A percentile compares a stretch with the other conserved stretches of the same genome.
phyloP scores from a whole-genome alignment of 306 rosid species.

The Comarum palustre region DNA sequence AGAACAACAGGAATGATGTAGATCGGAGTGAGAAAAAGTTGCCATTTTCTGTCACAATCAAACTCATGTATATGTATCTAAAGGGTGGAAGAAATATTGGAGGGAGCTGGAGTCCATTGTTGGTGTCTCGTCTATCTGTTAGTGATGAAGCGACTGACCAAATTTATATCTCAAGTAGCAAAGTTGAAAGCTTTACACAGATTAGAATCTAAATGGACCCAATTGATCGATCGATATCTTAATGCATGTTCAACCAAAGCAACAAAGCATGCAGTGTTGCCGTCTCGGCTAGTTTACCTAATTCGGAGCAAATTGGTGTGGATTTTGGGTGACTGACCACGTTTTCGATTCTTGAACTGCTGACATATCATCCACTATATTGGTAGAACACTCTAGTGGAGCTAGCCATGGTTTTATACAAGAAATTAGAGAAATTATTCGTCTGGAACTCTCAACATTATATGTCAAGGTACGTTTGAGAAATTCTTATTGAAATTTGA shows the following conservation, averaged over 20 bases:
- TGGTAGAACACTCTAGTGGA: not conserved
- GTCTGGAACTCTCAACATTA: no score
- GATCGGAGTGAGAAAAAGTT: not conserved
- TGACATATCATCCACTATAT: not conserved
- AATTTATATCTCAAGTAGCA: not conserved
- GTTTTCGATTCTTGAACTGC: conserved; percentile 1
- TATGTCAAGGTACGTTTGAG: no score
- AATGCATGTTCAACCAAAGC: not conserved
- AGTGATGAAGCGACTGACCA: not conserved
- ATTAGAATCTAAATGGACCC: conserved; percentile 11
- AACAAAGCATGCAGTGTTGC: conserved; percentile 1
- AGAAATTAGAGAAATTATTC: no score
- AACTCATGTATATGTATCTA: no score
- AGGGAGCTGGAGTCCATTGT: conserved; percentile 7
- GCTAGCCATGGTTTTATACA: not conserved
- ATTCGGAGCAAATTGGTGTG: not conserved
- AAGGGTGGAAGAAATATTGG: not conserved
- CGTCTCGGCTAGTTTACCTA: not conserved
- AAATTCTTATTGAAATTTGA: no score
- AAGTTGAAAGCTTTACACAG: not conserved
- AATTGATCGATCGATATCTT: not conserved
- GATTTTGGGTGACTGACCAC: conserved; percentile 6
- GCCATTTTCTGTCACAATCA: not conserved
- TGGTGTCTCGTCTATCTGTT: not conserved
- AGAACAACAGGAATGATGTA: not conserved